Percentiles rank a stretch among this genome's conserved stretches.
phyloP scores from a whole-genome alignment of 2,329 filamentous ascomycete species.

The Fusarium stilboides region DNA sequence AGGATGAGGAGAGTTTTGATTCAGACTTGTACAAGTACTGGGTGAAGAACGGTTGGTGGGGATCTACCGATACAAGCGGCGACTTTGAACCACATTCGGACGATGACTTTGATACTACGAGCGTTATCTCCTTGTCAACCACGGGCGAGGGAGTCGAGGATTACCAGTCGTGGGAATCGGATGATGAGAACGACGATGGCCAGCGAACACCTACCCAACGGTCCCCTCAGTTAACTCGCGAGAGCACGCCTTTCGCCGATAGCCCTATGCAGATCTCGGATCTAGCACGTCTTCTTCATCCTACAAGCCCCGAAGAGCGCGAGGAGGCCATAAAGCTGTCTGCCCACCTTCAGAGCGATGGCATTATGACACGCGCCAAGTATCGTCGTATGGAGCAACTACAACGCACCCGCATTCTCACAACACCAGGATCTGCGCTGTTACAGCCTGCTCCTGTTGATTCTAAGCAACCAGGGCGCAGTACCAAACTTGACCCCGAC shows the following conservation, averaged over 20 bases:
- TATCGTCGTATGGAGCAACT: constrained; percentile 78
- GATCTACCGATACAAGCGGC: constrained; percentile 83
- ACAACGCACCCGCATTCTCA: constrained; percentile 76
- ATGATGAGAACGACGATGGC: constrained; percentile 62
- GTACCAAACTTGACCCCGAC: constrained; percentile 65
- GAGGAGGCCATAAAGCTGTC: constrained; percentile 87
- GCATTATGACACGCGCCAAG: constrained; percentile 84
- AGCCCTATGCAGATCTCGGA: constrained; percentile 75
- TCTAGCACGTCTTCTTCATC: constrained; percentile 86
- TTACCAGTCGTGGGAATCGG: constrained; percentile 65
- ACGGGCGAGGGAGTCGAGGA: constrained; percentile 61
- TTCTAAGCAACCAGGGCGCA: constrained; percentile 36
- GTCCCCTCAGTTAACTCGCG: constrained; percentile 63
- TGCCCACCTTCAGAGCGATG: constrained; percentile 80
- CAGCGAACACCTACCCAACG: constrained; percentile 82
- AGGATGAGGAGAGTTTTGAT: constrained; percentile 78
- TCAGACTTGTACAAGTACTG: constrained; percentile 87
- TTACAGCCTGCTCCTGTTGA: constrained; percentile 29
- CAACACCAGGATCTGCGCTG: constrained; percentile 50
- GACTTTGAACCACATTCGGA: constrained; percentile 75
- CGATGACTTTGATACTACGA: constrained; percentile 82
- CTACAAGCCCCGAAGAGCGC: constrained; percentile 81
- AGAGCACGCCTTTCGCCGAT: constrained; percentile 73
- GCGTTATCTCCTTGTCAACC: constrained; percentile 75
- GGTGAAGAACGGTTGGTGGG: constrained; percentile 87